Evolutionary conservation across 768 basidiomycete genomes (phyloP), one percentile per base, ranked within the genome.

Genomic region (Podaxis rugospora): DNA sequence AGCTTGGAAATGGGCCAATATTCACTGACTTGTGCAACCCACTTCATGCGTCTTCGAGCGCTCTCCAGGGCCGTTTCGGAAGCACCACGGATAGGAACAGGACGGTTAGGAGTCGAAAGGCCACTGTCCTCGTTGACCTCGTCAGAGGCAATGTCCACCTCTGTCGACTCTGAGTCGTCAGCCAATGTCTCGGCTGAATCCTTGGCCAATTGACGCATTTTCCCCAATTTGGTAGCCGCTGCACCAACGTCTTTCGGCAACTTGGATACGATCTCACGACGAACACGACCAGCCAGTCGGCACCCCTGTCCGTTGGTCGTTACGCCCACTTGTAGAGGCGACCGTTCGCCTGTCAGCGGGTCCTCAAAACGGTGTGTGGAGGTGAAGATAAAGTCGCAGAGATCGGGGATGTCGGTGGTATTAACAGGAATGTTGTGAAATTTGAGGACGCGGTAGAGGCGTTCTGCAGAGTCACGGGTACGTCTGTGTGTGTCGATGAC

Each of bases 1-100:
- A 98, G 81, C 44, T 83, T 85, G 10, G 88, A 81, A 51, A 95
- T 78, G 0, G 93, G 88, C 92, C 94, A 98, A 71, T 97, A 98
- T 71, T 98, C 95, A 79, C 93, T 95, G 66, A 98, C 84, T 70
- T 98, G 96, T 0, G 93, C 88, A 2, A 97, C 88, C 93, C 94
- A 98, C 71, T 89, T 86, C 84, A 97, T 92, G 14, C 90, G 79
- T 35, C 94, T 80, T 60, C 74, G 78, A 55, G 82, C 75, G 25
- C 70, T 75, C 64, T 89, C 88, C 1, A 64, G 46, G 6, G 66
- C 71, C 3, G 73, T 78, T 70, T 80, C 78, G 28, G 71, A 66
- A 2, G 57, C 55, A 46, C 65, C 71, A 42, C 85, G 76, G 51
- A 83, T 76, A 0, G 85, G 81, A 1, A 91, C 87, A 0, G 89